A percentile compares a stretch with the other conserved stretches of the same genome.
These are phyloP conservation scores for Globisporangium spinosum DNA, from an alignment of 352 stramenopile genomes.

Conservation along the genomic window DNA sequence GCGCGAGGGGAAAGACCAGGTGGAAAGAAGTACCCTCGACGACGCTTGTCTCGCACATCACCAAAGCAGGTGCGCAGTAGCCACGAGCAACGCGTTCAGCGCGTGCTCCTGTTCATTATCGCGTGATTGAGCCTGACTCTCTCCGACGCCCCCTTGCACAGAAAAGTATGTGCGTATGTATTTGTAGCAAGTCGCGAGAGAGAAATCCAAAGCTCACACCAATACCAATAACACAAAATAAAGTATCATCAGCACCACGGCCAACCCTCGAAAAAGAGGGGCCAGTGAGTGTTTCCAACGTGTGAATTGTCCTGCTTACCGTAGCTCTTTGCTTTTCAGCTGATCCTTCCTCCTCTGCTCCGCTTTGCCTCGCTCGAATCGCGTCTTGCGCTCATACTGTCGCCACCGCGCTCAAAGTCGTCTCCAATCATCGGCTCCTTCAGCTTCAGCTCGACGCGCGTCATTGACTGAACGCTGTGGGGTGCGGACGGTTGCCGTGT, in stretches of 20 bases:
- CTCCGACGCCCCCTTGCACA: slow-evolving; percentile 1
- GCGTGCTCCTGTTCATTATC: slow-evolving; percentile 8
- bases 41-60: background rate
- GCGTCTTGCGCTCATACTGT: slow-evolving; percentile 13
- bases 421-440: slow-evolving; percentile 55
- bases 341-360: background rate
- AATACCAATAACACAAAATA: slow-evolving; percentile 4
- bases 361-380: slow-evolving; percentile 17
- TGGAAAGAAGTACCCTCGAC: slow-evolving; percentile 17
- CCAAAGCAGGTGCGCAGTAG: slow-evolving; percentile 4
- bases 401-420: slow-evolving; percentile 24
- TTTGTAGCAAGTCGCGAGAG: slow-evolving; percentile 6
- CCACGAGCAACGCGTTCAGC: background rate
- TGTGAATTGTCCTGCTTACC: background rate
- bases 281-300: slow-evolving; percentile 2
- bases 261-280: background rate
- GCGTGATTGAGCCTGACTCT: background rate
- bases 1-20: slow-evolving; percentile 16
- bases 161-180: background rate
- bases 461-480: slow-evolving; percentile 26
- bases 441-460: slow-evolving; percentile 48
- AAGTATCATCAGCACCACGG: background rate
- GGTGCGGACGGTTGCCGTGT: slow-evolving; percentile 21
- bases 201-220: background rate
- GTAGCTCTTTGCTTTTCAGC: background rate